A percentile compares a stretch with the other conserved stretches of the same genome.
Evolutionary conservation across 2,329 filamentous ascomycete genomes (phyloP).

Genomic region (Clarireedia monteithiana): DNA sequence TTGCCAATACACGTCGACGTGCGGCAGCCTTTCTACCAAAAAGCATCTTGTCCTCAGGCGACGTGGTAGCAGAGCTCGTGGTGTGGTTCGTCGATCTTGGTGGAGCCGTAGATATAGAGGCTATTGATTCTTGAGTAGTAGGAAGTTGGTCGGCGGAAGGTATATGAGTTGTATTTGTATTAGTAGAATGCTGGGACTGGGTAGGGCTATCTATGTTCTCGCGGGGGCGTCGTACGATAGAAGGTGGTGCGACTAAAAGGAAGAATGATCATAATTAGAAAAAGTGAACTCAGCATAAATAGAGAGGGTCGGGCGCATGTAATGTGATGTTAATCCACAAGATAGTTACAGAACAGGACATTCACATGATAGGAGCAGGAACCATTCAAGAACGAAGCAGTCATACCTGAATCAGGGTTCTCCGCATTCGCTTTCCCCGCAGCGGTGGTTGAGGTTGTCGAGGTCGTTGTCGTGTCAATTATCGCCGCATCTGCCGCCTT

Average conservation of each 20-base stretch:
- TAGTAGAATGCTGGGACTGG: conserved; percentile 3
- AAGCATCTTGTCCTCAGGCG: conserved; percentile 20
- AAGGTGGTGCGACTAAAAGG: conserved; percentile 7
- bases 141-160: conserved; percentile 3
- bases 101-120: conserved; percentile 4
- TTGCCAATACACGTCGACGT: conserved; percentile 24
- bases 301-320: neutral
- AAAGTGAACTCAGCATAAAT: neutral
- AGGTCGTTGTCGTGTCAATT: neutral
- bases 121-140: conserved; percentile 4
- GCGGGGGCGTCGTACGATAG: conserved; percentile 4
- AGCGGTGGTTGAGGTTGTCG: neutral
- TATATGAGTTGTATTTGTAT: neutral
- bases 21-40: conserved; percentile 13
- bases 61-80: neutral
- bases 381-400: neutral
- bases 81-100: conserved; percentile 9
- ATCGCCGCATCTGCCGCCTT: neutral
- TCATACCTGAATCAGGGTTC: conserved; percentile 1
- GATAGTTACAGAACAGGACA: no score
- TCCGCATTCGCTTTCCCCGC: neutral
- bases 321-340: no score
- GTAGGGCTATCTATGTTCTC: neutral
- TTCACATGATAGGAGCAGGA: conserved; percentile 1
- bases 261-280: conserved; percentile 1